Evolutionary conservation across 2,329 filamentous ascomycete species (phyloP).

Genomic region (Colletotrichum viniferum): DNA sequence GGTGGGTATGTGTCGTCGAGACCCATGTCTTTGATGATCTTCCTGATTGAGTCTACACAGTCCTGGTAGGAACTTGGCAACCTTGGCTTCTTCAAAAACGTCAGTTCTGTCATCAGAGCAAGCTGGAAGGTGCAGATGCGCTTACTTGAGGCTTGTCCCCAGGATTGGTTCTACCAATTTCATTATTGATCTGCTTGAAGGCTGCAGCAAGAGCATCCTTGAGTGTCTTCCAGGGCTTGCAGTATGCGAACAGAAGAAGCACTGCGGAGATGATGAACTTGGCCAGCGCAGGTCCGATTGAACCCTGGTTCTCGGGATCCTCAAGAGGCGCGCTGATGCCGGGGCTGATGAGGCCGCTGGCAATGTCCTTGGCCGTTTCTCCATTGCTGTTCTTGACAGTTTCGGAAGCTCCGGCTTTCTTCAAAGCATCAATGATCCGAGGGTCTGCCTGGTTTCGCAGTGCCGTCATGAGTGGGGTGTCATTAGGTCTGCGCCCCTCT

Average conservation of each 20-base stretch:
- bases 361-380: neutral
- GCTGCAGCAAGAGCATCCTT: neutral
- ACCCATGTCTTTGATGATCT: neutral
- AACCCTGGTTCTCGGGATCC: neutral
- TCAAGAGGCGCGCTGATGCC: neutral
- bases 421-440: neutral
- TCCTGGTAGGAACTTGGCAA: neutral
- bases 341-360: neutral
- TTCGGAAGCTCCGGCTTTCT: neutral
- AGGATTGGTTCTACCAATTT: neutral
- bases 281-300: neutral
- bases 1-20: neutral
- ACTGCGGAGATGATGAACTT: neutral
- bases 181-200: neutral
- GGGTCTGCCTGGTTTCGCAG: neutral
- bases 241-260: neutral
- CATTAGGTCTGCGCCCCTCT: neutral
- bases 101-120: neutral
- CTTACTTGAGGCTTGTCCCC: neutral
- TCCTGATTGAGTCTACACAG: neutral
- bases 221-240: neutral
- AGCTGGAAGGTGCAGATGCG: neutral
- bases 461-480: neutral
- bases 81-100: neutral
- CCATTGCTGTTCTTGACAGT: neutral